Percentiles rank a stretch among this genome's conserved stretches.
These are phyloP conservation scores for Prunus mongolica DNA, from an alignment of 306 rosid species.

Conservation along the genomic window DNA sequence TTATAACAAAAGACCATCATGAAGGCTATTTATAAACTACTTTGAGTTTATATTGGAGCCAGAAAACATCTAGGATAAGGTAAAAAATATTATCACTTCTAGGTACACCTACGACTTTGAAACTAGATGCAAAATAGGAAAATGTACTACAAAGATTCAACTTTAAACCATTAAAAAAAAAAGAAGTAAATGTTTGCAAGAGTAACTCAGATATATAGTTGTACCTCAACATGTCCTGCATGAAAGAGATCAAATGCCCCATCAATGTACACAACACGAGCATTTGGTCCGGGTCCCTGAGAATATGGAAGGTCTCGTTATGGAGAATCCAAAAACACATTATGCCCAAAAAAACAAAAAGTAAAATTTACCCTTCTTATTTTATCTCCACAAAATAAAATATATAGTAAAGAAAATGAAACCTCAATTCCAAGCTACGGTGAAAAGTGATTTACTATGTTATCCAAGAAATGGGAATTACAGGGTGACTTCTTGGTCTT, in stretches of 20 bases:
- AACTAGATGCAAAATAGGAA: not conserved
- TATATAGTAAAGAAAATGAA: not conserved
- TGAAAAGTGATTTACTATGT: not conserved
- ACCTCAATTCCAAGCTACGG: not conserved
- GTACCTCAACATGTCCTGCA: conserved; percentile 97
- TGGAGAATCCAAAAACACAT: not conserved
- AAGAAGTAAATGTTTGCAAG: not conserved
- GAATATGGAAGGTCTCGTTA: conserved; percentile 21
- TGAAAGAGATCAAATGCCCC: conserved; percentile 99
- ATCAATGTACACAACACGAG: conserved; percentile 88
- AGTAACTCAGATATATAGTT: not conserved
- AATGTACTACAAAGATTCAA: not conserved
- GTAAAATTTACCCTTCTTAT: not conserved
- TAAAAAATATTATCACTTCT: not conserved
- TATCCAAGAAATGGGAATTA: not conserved
- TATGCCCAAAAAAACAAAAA: not conserved
- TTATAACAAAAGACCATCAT: not conserved
- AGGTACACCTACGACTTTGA: not conserved
- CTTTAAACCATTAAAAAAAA: not conserved
- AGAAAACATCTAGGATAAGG: not conserved
- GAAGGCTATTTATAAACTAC: not conserved
- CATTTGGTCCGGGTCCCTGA: conserved; percentile 96
- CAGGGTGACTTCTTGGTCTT: conserved; percentile 3
- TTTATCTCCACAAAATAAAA: not conserved
- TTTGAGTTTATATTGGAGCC: not conserved